Conservation (phyloP, 331 rosid species). For the Spiraea crenata region DNA sequence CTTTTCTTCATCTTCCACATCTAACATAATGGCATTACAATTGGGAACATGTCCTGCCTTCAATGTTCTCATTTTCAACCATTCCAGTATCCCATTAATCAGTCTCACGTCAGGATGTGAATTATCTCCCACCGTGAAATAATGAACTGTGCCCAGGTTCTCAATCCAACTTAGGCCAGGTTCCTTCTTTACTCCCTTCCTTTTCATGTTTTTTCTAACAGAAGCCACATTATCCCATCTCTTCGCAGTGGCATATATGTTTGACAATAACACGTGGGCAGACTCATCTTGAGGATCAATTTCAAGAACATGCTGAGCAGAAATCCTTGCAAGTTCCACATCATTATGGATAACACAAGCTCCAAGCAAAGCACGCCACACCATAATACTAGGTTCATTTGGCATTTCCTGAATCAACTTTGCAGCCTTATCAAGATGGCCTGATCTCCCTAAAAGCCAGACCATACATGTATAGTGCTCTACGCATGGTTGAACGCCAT, state of each 20-base stretch:
- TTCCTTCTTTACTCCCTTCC: slow-evolving; percentile 52
- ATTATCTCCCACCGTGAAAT: slow-evolving; percentile 43
- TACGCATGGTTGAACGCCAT: slow-evolving; percentile 41
- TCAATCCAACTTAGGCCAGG: slow-evolving; percentile 61
- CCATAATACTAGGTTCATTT: slow-evolving; percentile 50
- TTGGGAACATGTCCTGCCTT: slow-evolving; percentile 43
- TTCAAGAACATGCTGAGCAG: slow-evolving; percentile 46
- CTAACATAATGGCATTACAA: slow-evolving; percentile 33
- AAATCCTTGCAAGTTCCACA: slow-evolving; percentile 41
- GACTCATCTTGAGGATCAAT: slow-evolving; percentile 56
- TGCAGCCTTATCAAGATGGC: slow-evolving; percentile 43
- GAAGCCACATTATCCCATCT: slow-evolving; percentile 46
- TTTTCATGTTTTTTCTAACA: slow-evolving; percentile 50
- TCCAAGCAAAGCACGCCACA: slow-evolving; percentile 57
- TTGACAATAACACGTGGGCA: slow-evolving; percentile 47
- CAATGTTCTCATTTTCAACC: slow-evolving; percentile 39
- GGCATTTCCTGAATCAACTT: slow-evolving; percentile 50
- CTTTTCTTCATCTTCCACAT: slow-evolving; percentile 47
- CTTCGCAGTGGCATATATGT: slow-evolving; percentile 43
- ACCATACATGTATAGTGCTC: slow-evolving; percentile 61
- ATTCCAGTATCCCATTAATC: slow-evolving; percentile 45
- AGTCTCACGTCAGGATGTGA: slow-evolving; percentile 49
- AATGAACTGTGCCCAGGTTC: slow-evolving; percentile 46
- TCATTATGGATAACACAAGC: slow-evolving; percentile 53
- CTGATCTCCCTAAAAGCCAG: slow-evolving; percentile 47